Conservation (phyloP, 2,329 filamentous ascomycete species). For the Xylariales sp. region DNA sequence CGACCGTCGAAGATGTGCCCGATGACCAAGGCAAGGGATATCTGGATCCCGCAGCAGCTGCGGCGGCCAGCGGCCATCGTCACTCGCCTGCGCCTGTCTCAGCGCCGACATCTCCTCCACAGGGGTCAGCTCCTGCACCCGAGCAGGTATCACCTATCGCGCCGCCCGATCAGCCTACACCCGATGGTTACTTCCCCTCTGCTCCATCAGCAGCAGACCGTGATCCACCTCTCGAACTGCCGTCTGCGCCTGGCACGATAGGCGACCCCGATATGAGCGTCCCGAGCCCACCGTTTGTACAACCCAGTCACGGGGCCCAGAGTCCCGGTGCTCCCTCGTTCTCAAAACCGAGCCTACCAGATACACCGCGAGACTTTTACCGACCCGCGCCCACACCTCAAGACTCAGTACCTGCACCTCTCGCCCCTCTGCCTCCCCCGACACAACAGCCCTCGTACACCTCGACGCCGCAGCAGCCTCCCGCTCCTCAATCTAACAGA, state of each 20-base stretch:
- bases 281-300: constrained; percentile 17
- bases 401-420: constrained; percentile 18
- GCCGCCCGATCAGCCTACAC: constrained; percentile 20
- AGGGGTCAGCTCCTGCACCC: constrained; percentile 19
- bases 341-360: constrained; percentile 22
- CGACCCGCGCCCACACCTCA: constrained; percentile 25
- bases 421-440: constrained; percentile 15
- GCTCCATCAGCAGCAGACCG: constrained; percentile 12
- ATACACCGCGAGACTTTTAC: constrained; percentile 32
- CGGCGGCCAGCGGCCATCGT: constrained; percentile 5
- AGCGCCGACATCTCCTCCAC: constrained; percentile 28
- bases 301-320: constrained; percentile 21
- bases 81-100: constrained; percentile 30
- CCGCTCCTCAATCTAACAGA: constrained; percentile 20
- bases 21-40: constrained; percentile 34
- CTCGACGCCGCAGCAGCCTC: constrained; percentile 13
- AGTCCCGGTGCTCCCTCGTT: constrained; percentile 25
- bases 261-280: constrained; percentile 22
- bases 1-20: constrained; percentile 49
- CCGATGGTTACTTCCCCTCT: constrained; percentile 25
- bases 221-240: constrained; percentile 21
- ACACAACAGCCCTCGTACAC: constrained; percentile 10
- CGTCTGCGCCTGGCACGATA: constrained; percentile 25
- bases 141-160: constrained; percentile 29
- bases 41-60: constrained; percentile 19